Percentiles rank a stretch among this genome's conserved stretches.
Conservation (phyloP, 345 rosid species). For the Sonneratia caseolaris region DNA sequence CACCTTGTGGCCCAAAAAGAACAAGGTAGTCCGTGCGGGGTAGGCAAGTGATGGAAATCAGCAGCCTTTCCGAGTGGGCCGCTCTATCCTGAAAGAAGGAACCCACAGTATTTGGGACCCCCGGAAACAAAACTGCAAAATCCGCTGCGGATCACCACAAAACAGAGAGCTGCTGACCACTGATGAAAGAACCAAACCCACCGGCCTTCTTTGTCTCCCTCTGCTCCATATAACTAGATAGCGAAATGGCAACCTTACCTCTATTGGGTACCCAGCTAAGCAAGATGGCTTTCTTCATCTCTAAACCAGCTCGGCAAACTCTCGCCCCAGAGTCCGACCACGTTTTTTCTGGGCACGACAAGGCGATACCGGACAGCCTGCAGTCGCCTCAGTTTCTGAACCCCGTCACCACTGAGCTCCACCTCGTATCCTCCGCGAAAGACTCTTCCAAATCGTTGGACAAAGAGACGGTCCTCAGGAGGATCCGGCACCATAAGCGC, state of each 20-base stretch:
- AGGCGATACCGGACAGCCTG: not conserved
- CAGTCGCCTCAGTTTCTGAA: not conserved
- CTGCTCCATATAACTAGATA: not conserved
- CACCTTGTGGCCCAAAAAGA: too few species aligned
- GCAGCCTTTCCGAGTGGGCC: not conserved
- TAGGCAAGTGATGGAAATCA: not conserved
- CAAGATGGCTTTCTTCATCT: not conserved
- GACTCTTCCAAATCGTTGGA: constrained; percentile 5
- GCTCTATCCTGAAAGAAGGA: not conserved
- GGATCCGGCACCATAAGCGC: constrained; percentile 27
- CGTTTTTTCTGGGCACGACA: not conserved
- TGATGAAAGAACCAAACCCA: not conserved
- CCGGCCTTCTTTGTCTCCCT: not conserved
- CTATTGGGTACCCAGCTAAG: not conserved
- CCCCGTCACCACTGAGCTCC: constrained; percentile 16
- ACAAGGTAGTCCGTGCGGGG: too few species aligned
- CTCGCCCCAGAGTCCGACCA: not conserved
- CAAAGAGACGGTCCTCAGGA: constrained; percentile 24
- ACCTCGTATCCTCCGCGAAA: constrained; percentile 6
- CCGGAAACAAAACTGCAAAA: not conserved
- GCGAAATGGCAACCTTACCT: not conserved
- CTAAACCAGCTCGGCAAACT: not conserved
- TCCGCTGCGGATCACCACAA: not conserved
- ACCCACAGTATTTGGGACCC: not conserved
- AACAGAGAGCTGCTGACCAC: not conserved